Percentiles rank a stretch among this genome's conserved stretches.
phyloP scores from a whole-genome alignment of 768 basidiomycete species.

The Phylloporus sp. region DNA sequence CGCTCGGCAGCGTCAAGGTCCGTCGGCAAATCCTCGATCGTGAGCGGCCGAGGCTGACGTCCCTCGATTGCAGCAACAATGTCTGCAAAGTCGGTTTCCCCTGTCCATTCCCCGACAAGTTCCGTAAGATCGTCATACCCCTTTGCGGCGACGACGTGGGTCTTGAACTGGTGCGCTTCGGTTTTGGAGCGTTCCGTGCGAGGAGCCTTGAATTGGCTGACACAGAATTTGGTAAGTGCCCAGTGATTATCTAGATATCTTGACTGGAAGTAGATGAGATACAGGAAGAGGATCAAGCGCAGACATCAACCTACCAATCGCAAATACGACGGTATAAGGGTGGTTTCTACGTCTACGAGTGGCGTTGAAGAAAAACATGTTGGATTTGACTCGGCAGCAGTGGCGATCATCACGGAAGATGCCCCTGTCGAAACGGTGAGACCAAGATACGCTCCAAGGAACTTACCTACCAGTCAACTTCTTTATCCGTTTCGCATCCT shows the following conservation, averaged over 20 bases:
- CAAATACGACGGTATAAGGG: conserved; percentile 68
- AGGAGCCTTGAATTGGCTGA: conserved; percentile 73
- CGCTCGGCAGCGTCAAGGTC: not conserved
- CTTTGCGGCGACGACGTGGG: conserved; percentile 58
- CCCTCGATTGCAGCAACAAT: conserved; percentile 47
- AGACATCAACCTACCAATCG: conserved; percentile 49
- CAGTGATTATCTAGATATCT: conserved; percentile 77
- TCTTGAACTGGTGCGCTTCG: conserved; percentile 53
- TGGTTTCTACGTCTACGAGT: conserved; percentile 62
- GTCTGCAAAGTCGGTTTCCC: conserved; percentile 57
- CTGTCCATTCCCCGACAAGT: conserved; percentile 52
- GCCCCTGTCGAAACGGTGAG: conserved; percentile 47
- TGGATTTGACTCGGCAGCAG: conserved; percentile 90
- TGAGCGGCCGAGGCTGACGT: conserved; percentile 22
- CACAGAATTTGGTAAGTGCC: conserved; percentile 84
- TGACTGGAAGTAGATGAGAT: conserved; percentile 40
- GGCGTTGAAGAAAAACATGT: conserved; percentile 76
- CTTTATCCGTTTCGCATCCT: conserved; percentile 74
- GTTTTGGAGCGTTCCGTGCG: conserved; percentile 54
- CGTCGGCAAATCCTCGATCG: conserved; percentile 3
- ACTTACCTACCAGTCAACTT: conserved; percentile 60
- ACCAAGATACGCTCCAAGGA: not conserved
- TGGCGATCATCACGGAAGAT: conserved; percentile 93
- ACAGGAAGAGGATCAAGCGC: not conserved
- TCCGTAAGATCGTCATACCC: conserved; percentile 51